Evolutionary conservation across 257 asterid genomes (phyloP), one percentile per base, ranked within the genome.

Genomic region (Haberlea rhodopensis): DNA sequence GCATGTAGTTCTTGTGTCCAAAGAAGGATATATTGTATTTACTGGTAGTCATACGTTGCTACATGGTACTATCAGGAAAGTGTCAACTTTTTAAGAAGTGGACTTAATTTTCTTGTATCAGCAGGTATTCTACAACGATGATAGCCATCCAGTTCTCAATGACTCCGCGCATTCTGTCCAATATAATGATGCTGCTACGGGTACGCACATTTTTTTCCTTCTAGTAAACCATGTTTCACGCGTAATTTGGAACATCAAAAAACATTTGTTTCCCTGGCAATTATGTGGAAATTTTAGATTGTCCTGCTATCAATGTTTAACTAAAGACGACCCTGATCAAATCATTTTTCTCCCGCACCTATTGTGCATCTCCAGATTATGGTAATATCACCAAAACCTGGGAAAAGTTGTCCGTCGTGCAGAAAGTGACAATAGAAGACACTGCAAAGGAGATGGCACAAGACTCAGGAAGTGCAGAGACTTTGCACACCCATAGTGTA

Each of bases 51-150:
- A 13, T 3, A 40, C 4, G 48, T 40, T 13, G 13, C 48, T 3
- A 40, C n/a, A 11, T 40, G 48, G n/a, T 2, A 16, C 9, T 40
- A 40, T 2, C 48, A 40, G 13, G 48, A 40, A 40, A 11, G 48
- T 40, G 48, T 40, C 48, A 3, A 1, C 11, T 6, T 13, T 13
- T 40, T 40, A 9, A 37, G 11, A 34, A 37, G 5, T 9, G 46
- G n/a, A 37, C 46, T 9, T 11, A 32, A 32, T 37, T 11, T 2
- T 11, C 5, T 2, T 40, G 1, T 37, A 52, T 58, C 67, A 52
- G 63, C 84, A 91, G 98, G 91, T 88, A 51, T 81, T 88, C 80
- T 56, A 73, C 73, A 87, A 79, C 76, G 82, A 81, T 60, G 67
- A 53, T 60, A 79, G 64, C 40, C 64, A 79, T 31, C 55, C 76